These are phyloP conservation scores for Boletus calvinii DNA, from an alignment of 1,284 basidiomycete genomes.

Conservation along the genomic window DNA sequence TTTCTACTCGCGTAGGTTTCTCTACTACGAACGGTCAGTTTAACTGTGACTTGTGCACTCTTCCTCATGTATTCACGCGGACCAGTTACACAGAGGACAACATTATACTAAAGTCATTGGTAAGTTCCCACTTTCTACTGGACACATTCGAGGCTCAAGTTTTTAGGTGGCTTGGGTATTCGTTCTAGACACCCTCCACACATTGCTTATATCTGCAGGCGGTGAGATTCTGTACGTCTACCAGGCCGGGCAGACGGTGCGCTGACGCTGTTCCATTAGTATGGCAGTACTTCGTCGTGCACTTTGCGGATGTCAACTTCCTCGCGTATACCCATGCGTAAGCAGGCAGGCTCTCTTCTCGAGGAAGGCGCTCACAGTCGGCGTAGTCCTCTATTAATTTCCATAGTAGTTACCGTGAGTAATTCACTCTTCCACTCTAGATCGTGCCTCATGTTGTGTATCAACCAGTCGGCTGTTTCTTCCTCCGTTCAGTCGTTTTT, in stretches of 20 bases:
- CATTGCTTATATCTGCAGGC: slow-evolving; percentile 19
- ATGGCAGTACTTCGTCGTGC: slow-evolving; percentile 27
- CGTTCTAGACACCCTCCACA: slow-evolving; percentile 21
- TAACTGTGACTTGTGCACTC: neutral
- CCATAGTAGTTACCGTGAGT: slow-evolving; percentile 26
- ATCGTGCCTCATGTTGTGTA: slow-evolving; percentile 15
- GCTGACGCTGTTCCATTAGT: slow-evolving; percentile 16
- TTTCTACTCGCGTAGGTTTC: slow-evolving; percentile 17
- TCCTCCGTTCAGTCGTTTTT: slow-evolving; percentile 26
- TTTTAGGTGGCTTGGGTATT: slow-evolving; percentile 28
- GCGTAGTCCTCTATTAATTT: slow-evolving; percentile 24
- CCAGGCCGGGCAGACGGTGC: neutral
- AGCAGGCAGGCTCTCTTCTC: slow-evolving; percentile 11
- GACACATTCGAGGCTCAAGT: neutral
- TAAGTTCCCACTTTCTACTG: neutral
- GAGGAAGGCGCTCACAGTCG: slow-evolving; percentile 5
- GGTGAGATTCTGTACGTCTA: slow-evolving; percentile 13
- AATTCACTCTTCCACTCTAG: neutral
- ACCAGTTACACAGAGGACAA: slow-evolving; percentile 20
- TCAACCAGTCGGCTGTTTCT: slow-evolving; percentile 19
- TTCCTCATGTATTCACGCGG: slow-evolving; percentile 2
- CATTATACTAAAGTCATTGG: slow-evolving; percentile 18
- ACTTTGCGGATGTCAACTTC: slow-evolving; percentile 23
- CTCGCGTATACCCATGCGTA: slow-evolving; percentile 23
- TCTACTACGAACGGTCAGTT: slow-evolving; percentile 30